Evolutionary conservation across 2,329 filamentous ascomycete species (phyloP).

Genomic region (Fusarium sp.): DNA sequence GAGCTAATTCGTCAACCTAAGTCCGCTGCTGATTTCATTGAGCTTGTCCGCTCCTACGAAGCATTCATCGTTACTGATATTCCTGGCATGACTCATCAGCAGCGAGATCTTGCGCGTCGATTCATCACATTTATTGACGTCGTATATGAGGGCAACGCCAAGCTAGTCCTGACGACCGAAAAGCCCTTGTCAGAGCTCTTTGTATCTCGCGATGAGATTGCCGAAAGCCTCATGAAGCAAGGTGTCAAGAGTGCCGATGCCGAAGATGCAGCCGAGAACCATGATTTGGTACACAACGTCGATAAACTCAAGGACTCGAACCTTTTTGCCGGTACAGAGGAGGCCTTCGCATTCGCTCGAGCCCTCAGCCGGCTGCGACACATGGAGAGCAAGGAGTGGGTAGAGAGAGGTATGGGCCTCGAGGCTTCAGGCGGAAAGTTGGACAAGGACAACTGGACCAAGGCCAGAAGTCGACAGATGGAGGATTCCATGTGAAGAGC

Average conservation of each 20-base stretch:
- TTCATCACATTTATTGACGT: constrained; percentile 99
- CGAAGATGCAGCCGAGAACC: constrained; percentile 77
- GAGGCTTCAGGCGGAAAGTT: constrained; percentile 72
- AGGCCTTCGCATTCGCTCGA: constrained; percentile 93
- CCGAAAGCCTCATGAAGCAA: constrained; percentile 65
- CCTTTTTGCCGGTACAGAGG: constrained; percentile 94
- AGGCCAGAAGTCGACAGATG: constrained; percentile 73
- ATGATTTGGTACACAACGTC: constrained; percentile 88
- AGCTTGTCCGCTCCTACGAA: constrained; percentile 89
- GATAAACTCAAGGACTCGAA: constrained; percentile 84
- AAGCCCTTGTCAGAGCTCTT: constrained; percentile 89
- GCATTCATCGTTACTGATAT: constrained; percentile 93
- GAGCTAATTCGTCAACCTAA: constrained; percentile 90
- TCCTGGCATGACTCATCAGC: constrained; percentile 87
- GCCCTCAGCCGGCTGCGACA: constrained; percentile 86
- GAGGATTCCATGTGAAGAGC: constrained; percentile 70
- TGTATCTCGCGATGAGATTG: constrained; percentile 76
- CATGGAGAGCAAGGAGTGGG: constrained; percentile 96
- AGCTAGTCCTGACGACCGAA: constrained; percentile 90
- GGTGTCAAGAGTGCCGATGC: constrained; percentile 55
- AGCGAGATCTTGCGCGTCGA: constrained; percentile 86
- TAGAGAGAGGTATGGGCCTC: constrained; percentile 80
- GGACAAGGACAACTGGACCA: constrained; percentile 73
- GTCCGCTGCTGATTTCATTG: constrained; percentile 93
- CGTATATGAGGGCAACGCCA: constrained; percentile 92